Conservation (phyloP, 108 stramenopile species). For the Ochromonas danica region DNA sequence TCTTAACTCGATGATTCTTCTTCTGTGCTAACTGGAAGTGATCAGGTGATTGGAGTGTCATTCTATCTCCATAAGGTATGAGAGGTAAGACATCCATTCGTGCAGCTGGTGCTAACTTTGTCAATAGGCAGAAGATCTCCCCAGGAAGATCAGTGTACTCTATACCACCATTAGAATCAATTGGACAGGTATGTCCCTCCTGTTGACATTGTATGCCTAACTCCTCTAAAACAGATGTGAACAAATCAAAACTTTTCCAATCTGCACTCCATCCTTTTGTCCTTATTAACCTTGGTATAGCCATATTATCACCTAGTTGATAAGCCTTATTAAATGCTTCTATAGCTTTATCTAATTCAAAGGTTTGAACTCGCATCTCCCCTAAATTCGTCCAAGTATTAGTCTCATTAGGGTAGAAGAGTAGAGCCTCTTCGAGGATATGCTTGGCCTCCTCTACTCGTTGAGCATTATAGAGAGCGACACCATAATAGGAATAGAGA, state of each 20-base stretch:
- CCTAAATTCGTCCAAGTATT: neutral
- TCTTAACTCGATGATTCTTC: slow-evolving; percentile 1
- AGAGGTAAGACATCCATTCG: too few relatives aligned
- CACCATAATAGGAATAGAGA: neutral
- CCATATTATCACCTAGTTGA: neutral
- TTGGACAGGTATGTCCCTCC: too few relatives aligned
- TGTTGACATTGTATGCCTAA: too few relatives aligned
- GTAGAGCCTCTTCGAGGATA: neutral
- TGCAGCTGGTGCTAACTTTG: too few relatives aligned
- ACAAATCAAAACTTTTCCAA: neutral
- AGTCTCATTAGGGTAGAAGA: neutral
- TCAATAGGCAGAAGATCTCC: too few relatives aligned
- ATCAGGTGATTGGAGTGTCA: too few relatives aligned
- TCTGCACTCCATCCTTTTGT: slow-evolving; percentile 2
- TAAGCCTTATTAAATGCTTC: slow-evolving; percentile 2
- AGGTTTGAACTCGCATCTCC: slow-evolving; percentile 4
- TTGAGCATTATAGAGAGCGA: neutral
- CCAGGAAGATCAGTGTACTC: too few relatives aligned
- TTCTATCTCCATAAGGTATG: too few relatives aligned
- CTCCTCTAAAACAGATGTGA: too few relatives aligned
- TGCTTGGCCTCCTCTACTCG: neutral
- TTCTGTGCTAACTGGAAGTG: too few relatives aligned
- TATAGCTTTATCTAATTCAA: neutral
- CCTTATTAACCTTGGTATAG: neutral
- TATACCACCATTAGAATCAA: too few relatives aligned